These are phyloP conservation scores for Stephanodiscus minutulus DNA, from an alignment of 108 stramenopile genomes.

Conservation along the genomic window DNA sequence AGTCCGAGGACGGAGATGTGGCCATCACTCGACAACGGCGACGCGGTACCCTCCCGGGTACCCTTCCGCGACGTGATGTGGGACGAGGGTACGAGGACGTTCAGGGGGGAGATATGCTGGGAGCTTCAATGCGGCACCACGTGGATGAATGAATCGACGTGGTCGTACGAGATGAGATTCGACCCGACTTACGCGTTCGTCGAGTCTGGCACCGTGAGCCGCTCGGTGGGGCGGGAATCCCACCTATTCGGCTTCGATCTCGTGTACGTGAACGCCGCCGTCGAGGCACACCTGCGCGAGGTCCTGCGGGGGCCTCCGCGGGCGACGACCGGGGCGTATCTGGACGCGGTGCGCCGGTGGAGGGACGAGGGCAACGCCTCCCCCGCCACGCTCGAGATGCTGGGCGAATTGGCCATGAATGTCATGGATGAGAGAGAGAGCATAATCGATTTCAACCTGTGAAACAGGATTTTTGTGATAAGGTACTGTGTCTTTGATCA, in stretches of 20 bases:
- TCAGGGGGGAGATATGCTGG: slow-evolving; percentile 73
- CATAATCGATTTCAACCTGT: slow-evolving; percentile 31
- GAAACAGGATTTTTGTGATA: too few species aligned
- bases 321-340: slow-evolving; percentile 13
- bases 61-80: slow-evolving; percentile 56
- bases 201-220: slow-evolving; percentile 51
- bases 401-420: slow-evolving; percentile 34
- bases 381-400: slow-evolving; percentile 8
- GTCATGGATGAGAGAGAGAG: slow-evolving; percentile 16
- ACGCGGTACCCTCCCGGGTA: slow-evolving; percentile 56
- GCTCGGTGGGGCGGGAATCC: slow-evolving; percentile 26
- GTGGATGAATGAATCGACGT: slow-evolving; percentile 61
- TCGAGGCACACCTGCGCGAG: slow-evolving; percentile 21
- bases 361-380: slow-evolving; percentile 22
- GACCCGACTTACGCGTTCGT: slow-evolving; percentile 60
- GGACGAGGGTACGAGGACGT: slow-evolving; percentile 48
- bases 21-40: slow-evolving; percentile 73
- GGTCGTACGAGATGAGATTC: slow-evolving; percentile 76
- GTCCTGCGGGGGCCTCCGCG: slow-evolving; percentile 1
- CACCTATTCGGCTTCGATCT: slow-evolving; percentile 40
- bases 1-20: slow-evolving; percentile 52
- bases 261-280: slow-evolving; percentile 44
- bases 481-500: too few species aligned
- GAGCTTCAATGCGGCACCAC: slow-evolving; percentile 59
- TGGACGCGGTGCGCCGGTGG: slow-evolving; percentile 23